A percentile compares a stretch with the other conserved stretches of the same genome.
Evolutionary conservation across 257 asterid species (phyloP).

Genomic region (Rubia yunnanensis): DNA sequence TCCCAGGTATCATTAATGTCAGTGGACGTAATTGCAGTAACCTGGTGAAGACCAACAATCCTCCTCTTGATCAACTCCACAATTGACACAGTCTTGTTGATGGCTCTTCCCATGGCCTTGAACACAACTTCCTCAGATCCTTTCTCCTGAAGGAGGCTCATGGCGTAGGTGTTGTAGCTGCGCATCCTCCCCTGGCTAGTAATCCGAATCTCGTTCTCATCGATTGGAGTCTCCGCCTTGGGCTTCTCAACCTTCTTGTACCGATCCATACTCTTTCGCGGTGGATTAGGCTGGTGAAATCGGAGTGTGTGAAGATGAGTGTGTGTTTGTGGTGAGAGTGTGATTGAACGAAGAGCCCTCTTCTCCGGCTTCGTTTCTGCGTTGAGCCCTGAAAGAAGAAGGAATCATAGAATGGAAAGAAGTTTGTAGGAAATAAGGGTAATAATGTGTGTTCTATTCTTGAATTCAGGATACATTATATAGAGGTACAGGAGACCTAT

Average conservation of each 20-base stretch:
- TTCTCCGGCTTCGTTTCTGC: slow-evolving; percentile 48
- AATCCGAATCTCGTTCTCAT: slow-evolving; percentile 64
- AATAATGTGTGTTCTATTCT: too few relatives aligned
- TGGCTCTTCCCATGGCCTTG: slow-evolving; percentile 78
- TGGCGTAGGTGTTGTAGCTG: slow-evolving; percentile 57
- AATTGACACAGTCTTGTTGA: slow-evolving; percentile 58
- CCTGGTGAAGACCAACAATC: slow-evolving; percentile 94
- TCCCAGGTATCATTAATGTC: slow-evolving; percentile 97
- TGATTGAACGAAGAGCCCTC: slow-evolving; percentile 32
- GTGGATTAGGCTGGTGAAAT: neutral
- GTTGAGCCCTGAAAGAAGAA: slow-evolving; percentile 43
- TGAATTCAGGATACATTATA: too few relatives aligned
- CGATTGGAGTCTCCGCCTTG: slow-evolving; percentile 47
- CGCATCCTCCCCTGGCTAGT: slow-evolving; percentile 74
- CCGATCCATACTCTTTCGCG: slow-evolving; percentile 51
- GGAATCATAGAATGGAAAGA: too few relatives aligned
- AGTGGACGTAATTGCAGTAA: slow-evolving; percentile 70
- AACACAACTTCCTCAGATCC: slow-evolving; percentile 51
- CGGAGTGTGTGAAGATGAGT: slow-evolving; percentile 1
- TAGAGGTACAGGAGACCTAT: too few relatives aligned
- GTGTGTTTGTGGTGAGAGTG: neutral
- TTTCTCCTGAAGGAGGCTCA: slow-evolving; percentile 52
- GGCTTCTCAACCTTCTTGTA: slow-evolving; percentile 70
- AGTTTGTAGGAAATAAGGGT: too few relatives aligned
- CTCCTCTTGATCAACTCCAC: slow-evolving; percentile 82